Evolutionary conservation across 192 early-diverging fungal species (phyloP).

Genomic region (Funneliformis mosseae): DNA sequence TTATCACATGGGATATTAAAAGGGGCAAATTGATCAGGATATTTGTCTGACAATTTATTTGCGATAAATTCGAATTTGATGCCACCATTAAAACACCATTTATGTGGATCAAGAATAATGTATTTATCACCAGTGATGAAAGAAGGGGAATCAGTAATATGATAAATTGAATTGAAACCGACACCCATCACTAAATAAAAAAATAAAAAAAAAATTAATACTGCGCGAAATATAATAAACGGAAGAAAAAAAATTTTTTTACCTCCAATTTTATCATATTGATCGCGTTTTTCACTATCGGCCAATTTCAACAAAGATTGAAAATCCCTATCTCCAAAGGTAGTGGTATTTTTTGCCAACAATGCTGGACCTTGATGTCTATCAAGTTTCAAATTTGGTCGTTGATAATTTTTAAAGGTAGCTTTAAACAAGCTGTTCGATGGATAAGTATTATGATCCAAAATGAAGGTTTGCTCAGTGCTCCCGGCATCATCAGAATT

Average conservation of each 20-base stretch:
- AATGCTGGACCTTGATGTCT: conserved; percentile 16
- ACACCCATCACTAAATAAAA: background rate
- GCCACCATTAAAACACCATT: conserved; percentile 35
- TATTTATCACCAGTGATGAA: conserved; percentile 39
- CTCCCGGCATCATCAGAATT: conserved; percentile 13
- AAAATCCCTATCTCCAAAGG: conserved; percentile 30
- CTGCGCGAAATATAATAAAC: too few species aligned
- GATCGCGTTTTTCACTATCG: conserved; percentile 32
- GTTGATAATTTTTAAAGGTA: too few species aligned
- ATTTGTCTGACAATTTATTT: background rate
- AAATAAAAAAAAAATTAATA: too few species aligned
- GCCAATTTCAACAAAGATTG: conserved; percentile 25
- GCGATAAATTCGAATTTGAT: conserved; percentile 28
- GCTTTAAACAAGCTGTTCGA: background rate
- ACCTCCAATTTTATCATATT: conserved; percentile 13
- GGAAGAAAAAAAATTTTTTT: too few species aligned
- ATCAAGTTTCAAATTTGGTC: too few species aligned
- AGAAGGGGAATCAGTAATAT: conserved; percentile 41
- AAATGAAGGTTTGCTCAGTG: background rate
- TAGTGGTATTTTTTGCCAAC: conserved; percentile 24
- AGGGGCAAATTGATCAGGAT: conserved; percentile 29
- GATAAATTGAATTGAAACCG: conserved; percentile 37
- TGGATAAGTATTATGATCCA: background rate
- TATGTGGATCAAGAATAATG: conserved; percentile 42
- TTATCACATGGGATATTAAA: background rate